Conservation (phyloP, 2,329 filamentous ascomycete genomes). For the Fusarium sulawesiense region DNA sequence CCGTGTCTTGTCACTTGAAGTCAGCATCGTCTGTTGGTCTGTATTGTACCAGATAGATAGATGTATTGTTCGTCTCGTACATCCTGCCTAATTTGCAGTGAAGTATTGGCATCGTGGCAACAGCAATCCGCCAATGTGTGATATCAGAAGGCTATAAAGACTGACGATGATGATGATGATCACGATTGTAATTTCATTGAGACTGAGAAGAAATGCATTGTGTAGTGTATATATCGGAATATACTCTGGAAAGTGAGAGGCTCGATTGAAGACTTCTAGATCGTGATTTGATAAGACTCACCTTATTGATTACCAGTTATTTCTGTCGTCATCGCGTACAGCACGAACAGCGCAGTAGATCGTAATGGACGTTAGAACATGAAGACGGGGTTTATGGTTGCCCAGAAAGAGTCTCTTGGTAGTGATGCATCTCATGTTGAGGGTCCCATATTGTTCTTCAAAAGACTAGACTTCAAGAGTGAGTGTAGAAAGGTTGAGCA, state of each 20-base stretch:
- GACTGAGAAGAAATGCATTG: neutral
- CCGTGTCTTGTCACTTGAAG: neutral
- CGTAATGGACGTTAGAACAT: neutral
- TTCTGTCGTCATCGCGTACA: neutral
- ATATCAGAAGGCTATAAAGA: neutral
- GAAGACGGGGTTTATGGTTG: neutral
- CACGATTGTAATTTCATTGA: neutral
- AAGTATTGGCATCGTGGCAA: no score
- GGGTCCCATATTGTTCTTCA: neutral
- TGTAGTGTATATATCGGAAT: neutral
- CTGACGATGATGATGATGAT: neutral
- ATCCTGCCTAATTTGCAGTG: neutral
- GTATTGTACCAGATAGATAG: neutral
- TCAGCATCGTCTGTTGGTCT: neutral
- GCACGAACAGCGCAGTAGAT: neutral
- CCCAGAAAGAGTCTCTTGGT: neutral
- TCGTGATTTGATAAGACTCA: neutral
- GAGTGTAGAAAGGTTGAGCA: neutral
- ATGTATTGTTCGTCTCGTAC: neutral
- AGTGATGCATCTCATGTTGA: neutral
- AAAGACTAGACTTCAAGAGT: neutral
- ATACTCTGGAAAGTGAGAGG: neutral
- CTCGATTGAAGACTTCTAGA: neutral
- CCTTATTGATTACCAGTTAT: neutral
- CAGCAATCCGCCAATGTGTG: neutral